Evolutionary conservation across 495 filamentous ascomycete species (phyloP), one percentile per base, ranked within the genome.

Genomic region (Tuber magnatum): DNA sequence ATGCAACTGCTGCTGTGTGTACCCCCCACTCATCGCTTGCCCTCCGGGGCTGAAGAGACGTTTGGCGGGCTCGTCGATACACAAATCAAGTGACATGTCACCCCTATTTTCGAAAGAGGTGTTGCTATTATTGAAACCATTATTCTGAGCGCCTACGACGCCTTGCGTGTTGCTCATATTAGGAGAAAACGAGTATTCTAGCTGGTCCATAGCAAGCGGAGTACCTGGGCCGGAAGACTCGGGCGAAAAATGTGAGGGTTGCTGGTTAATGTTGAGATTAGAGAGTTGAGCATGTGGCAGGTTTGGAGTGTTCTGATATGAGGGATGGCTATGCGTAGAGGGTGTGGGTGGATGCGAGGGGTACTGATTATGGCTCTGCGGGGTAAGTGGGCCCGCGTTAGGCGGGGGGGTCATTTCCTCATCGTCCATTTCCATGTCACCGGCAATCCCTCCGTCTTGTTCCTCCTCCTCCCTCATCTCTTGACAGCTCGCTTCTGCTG

Each of bases 211-310:
- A 79, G 90, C 88, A 51, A 88, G 88, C 4, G 92, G 92, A 20
- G 92, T 93, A 69, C 90, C 90, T 20, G 92, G 92, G 69, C 88
- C 87, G 28, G 91, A 93, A 18, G 91, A 91, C 81, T 93, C 90
- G 68, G 91, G 91, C 1, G 92, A 93, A 76, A 87, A 87, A 73
- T 87, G 86, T 76, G 88, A 90, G 75, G 91, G 88, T n/a, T 87
- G 86, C 68, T 87, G 91, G 56, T 20, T 35, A 35, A 65, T 65
- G 75, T 87, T 90, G 73, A 97, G 85, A 18, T 94, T 97, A 0
- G 94, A 95, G 5, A 94, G 97, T 81, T 98, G 98, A 72, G 97
- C 94, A 48, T 94, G 97, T 18, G 95, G 97, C n/a, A 98, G 93
- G 0, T 94, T 98, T 39, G 95, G 95, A 81, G 98, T 98, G 82